Percentiles rank a stretch among this genome's conserved stretches.
phyloP scores from a whole-genome alignment of 2,329 filamentous ascomycete genomes.

The Didymella arachidicola region DNA sequence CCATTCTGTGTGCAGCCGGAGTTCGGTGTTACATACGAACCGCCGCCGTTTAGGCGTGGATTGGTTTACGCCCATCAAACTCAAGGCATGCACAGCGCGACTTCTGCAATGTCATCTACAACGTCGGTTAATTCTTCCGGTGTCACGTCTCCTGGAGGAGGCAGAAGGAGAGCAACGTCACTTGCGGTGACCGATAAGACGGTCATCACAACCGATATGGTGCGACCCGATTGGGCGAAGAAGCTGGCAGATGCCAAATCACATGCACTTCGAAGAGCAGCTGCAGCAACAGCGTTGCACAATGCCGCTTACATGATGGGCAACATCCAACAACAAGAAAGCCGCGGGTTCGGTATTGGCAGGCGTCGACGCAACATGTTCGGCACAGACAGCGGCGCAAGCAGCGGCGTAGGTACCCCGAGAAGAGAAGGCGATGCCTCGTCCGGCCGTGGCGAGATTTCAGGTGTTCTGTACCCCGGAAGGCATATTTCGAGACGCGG shows the following conservation, averaged over 20 bases:
- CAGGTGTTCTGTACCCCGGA: constrained; percentile 49
- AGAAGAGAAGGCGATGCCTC: constrained; percentile 46
- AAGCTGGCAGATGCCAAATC: constrained; percentile 86
- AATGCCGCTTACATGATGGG: constrained; percentile 93
- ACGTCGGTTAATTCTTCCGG: constrained; percentile 74
- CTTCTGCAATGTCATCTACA: constrained; percentile 84
- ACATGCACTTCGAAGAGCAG: constrained; percentile 84
- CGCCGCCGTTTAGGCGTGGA: constrained; percentile 87
- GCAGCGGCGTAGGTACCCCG: constrained; percentile 56
- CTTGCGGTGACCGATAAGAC: constrained; percentile 83
- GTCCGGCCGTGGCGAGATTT: constrained; percentile 44
- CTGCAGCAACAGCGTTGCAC: constrained; percentile 91
- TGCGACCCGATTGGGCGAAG: constrained; percentile 92
- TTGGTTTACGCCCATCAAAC: constrained; percentile 70
- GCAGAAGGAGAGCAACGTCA: constrained; percentile 68
- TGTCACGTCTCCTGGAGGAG: constrained; percentile 47
- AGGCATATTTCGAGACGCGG: constrained; percentile 63
- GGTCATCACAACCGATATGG: constrained; percentile 90
- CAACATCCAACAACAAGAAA: constrained; percentile 56
- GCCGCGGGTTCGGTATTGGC: constrained; percentile 59
- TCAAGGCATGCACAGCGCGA: constrained; percentile 60
- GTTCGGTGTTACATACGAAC: constrained; percentile 93
- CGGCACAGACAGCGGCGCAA: constrained; percentile 54
- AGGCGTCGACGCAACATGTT: constrained; percentile 61
- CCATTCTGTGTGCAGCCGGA: constrained; percentile 95